A percentile compares a stretch with the other conserved stretches of the same genome.
Conservation (phyloP, 495 filamentous ascomycete genomes). For the Talaromyces proteolyticus region DNA sequence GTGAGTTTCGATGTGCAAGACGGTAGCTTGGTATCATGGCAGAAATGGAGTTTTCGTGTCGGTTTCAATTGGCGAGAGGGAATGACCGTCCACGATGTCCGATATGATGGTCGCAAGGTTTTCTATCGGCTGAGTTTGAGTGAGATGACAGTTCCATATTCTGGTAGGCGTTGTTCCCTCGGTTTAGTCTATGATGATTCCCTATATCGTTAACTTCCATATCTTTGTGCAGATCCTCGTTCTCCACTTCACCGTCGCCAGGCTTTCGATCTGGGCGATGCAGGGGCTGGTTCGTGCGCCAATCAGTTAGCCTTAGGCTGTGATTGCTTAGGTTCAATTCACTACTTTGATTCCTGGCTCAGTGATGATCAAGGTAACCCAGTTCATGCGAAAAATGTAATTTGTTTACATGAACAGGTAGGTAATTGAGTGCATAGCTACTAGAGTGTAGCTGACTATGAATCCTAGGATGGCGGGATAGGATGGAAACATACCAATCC, state of each 20-base stretch:
- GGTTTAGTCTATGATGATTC: too few species aligned
- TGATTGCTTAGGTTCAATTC: conserved; percentile 49
- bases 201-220: too few species aligned
- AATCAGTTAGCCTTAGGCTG: conserved; percentile 56
- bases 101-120: conserved; percentile 52
- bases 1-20: conserved; percentile 46
- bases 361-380: conserved; percentile 37
- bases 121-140: conserved; percentile 59
- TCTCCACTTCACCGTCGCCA: conserved; percentile 52
- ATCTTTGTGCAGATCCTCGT: conserved; percentile 39
- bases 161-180: too few species aligned
- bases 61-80: conserved; percentile 52
- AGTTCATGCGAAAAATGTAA: conserved; percentile 36
- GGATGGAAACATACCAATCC: conserved; percentile 57
- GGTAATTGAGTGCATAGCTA: neutral
- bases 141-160: conserved; percentile 60
- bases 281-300: conserved; percentile 48
- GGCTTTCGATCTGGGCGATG: conserved; percentile 58
- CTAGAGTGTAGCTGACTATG: neutral
- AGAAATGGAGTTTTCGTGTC: conserved; percentile 54
- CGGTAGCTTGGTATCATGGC: conserved; percentile 44
- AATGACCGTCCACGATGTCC: conserved; percentile 47
- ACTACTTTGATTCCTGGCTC: conserved; percentile 48
- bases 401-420: conserved; percentile 52
- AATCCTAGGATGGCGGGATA: conserved; percentile 39